Base-by-base conservation (phyloP, 345 rosid genomes). In the Luvunga scandens region DNA sequence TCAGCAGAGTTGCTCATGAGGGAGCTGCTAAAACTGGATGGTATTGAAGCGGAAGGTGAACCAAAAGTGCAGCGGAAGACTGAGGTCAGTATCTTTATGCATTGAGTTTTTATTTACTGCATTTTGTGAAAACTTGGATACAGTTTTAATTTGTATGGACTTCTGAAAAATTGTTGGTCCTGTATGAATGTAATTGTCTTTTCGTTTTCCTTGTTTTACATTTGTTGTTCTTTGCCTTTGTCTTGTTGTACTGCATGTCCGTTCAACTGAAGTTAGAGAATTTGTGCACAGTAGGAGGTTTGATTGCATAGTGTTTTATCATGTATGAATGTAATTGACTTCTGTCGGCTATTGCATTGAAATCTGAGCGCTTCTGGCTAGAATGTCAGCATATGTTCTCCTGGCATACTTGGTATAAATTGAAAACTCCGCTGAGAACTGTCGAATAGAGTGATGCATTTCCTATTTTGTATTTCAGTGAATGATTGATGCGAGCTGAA, bases 1-100 rank as follows among this genome's bases (percentile, higher is more conserved):
- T 79, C 91, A 9, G 84, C 95, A 3, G 98, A 95, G 90, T 87
- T 95, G 79, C 92, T 95, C 13, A 95, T 95, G 98, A 89, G 86
- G 79, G 91, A 90, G 84, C 69, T 95, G 86, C 93, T 95, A 77
- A 92, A 91, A 76, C 78, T 95, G 87, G 98, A 95, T 80, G 79
- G 89, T 22, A 88, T 93, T 24, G 87, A 85, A 85, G 99, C 99
- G 27, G 92, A 89, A 81, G 99, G 98, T 33, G 96, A 93, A 82
- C 97, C 96, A 55, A 91, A 84, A 85, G 14, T 85, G 63, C 94
- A 81, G 83, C 86, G 99, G 31, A 95, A 87, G 88, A 90, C 97
- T 66, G 99, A 95, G 98, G 98, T 95, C 63, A 25, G 91, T 83
- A 27, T 64, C 78, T 66, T 28, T 19, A 62, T 34, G 55, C 50